These are phyloP conservation scores for Conticribra weissflogii DNA, from an alignment of 108 stramenopile species.

Conservation along the genomic window DNA sequence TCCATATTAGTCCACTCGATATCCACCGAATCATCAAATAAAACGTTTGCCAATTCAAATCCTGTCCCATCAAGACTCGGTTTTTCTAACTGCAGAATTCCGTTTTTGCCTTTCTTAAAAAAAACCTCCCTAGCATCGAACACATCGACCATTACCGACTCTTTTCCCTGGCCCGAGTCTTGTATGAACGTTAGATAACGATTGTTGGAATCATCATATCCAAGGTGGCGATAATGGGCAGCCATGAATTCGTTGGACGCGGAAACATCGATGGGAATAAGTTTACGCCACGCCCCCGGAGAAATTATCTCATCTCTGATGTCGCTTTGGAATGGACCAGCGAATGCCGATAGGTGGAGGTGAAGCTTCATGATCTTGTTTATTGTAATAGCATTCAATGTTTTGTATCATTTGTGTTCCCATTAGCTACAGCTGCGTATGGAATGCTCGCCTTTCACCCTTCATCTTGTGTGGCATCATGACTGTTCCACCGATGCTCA, in stretches of 20 bases:
- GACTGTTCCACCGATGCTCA: too few species aligned
- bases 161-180: not conserved
- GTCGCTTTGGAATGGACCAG: not conserved
- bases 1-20: conserved; percentile 21
- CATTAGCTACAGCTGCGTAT: too few species aligned
- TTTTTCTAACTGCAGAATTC: not conserved
- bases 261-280: not conserved
- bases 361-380: too few species aligned
- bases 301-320: not conserved
- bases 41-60: conserved; percentile 7
- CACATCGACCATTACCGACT: not conserved
- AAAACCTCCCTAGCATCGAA: not conserved
- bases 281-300: not conserved
- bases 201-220: not conserved
- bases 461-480: too few species aligned
- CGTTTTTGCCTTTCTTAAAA: not conserved
- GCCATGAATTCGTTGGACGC: not conserved
- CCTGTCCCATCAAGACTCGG: not conserved
- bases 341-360: not conserved
- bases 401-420: too few species aligned
- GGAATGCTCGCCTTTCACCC: too few species aligned
- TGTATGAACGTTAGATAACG: not conserved
- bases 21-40: not conserved
- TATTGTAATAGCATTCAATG: too few species aligned
- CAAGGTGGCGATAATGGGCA: not conserved